A percentile compares a stretch with the other conserved stretches of the same genome.
Evolutionary conservation across 495 filamentous ascomycete species (phyloP).

Genomic region (Gamarada debralockiae): DNA sequence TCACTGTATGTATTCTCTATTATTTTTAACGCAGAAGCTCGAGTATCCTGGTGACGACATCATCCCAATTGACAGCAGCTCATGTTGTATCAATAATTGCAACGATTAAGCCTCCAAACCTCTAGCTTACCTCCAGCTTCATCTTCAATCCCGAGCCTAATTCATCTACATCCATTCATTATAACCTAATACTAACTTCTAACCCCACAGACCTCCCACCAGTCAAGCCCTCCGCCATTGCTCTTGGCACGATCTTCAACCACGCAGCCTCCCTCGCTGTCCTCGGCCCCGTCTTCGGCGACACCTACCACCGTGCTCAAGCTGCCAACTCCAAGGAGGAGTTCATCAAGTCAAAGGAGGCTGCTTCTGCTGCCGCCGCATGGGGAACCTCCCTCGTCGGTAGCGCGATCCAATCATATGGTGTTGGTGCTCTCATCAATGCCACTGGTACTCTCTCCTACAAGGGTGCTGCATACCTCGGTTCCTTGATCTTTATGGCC

Average conservation of each 20-base stretch:
- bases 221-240: constrained; percentile 97
- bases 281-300: constrained; percentile 85
- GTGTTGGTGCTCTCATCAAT: constrained; percentile 92
- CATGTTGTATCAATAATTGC: constrained; percentile 1
- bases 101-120: too few relatives aligned
- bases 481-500: constrained; percentile 85
- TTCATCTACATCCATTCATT: too few relatives aligned
- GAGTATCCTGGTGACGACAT: constrained; percentile 13
- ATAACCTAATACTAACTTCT: not conserved
- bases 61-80: constrained; percentile 1
- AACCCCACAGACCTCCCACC: constrained; percentile 71
- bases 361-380: constrained; percentile 77
- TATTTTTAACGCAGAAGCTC: not conserved
- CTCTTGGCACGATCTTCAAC: constrained; percentile 92
- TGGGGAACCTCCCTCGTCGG: constrained; percentile 89
- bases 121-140: too few relatives aligned
- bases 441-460: constrained; percentile 91
- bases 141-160: too few relatives aligned
- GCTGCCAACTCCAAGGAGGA: constrained; percentile 92
- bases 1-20: constrained; percentile 42
- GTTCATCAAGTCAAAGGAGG: constrained; percentile 90
- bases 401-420: constrained; percentile 88
- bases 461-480: constrained; percentile 95
- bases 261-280: constrained; percentile 79
- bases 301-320: constrained; percentile 93